phyloP scores from a whole-genome alignment of 1,139 yeast species.

The Citeromyces hawaiiensis region DNA sequence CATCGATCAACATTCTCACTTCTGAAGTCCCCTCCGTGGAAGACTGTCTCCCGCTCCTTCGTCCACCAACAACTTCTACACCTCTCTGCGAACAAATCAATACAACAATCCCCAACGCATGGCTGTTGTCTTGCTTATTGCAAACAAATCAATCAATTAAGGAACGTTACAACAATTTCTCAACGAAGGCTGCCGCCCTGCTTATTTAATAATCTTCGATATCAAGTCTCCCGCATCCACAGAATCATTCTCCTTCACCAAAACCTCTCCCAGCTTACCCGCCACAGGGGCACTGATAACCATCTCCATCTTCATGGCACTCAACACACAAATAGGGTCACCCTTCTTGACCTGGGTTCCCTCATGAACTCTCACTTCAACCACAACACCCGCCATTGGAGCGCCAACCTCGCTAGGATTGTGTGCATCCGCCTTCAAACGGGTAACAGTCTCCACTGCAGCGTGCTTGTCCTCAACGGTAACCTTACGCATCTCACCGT shows the following conservation, averaged over 20 bases:
- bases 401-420: constrained; percentile 94
- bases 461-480: constrained; percentile 81
- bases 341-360: constrained; percentile 92
- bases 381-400: constrained; percentile 98
- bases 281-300: constrained; percentile 85
- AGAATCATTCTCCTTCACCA: constrained; percentile 82
- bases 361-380: constrained; percentile 81
- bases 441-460: constrained; percentile 69
- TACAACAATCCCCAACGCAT: no score
- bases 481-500: constrained; percentile 96
- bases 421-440: constrained; percentile 81
- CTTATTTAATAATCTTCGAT: constrained; percentile 26
- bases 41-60: no score
- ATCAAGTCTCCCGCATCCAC: constrained; percentile 89
- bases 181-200: no score
- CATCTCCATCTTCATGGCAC: constrained; percentile 99
- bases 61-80: no score
- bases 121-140: no score
- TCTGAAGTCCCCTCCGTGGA: no score
- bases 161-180: no score
- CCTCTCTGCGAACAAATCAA: no score
- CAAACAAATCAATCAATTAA: no score
- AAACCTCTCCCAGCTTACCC: constrained; percentile 69
- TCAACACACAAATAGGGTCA: constrained; percentile 84
- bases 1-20: no score